Evolutionary conservation across 129 eudicot genomes (phyloP).

Genomic region (Flaveria brownii): DNA sequence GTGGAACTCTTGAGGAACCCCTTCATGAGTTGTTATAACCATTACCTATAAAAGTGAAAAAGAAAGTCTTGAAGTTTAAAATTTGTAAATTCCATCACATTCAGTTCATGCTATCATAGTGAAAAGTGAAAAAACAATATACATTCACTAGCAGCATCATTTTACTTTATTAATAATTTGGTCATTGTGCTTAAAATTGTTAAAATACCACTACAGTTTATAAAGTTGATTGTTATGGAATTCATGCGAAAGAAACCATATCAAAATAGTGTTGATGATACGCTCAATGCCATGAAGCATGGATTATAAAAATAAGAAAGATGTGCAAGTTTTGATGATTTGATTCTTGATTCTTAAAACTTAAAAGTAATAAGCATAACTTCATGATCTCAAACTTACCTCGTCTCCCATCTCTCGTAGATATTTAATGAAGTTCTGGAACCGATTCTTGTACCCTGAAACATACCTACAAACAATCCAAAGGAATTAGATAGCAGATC

Average conservation of each 20-base stretch:
- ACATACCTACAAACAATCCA: conserved; percentile 67
- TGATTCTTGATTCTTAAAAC: not conserved
- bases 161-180: no score
- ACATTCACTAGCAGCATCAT: not conserved
- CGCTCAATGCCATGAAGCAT: not conserved
- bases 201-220: not conserved
- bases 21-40: conserved; percentile 97
- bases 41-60: conserved; percentile 58
- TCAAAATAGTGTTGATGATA: conserved; percentile 1
- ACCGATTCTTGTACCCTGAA: conserved; percentile 93
- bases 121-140: not conserved
- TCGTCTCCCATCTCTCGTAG: conserved; percentile 99
- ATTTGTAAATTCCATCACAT: not conserved
- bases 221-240: not conserved
- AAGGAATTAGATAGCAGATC: conserved; percentile 8
- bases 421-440: conserved; percentile 91
- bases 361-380: not conserved
- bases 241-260: not conserved
- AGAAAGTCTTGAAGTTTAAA: not conserved
- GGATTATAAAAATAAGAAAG: conserved; percentile 13
- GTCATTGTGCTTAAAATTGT: not conserved
- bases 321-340: not conserved
- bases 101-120: conserved; percentile 3
- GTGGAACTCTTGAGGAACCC: conserved; percentile 87
- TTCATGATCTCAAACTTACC: conserved; percentile 49